Conservation (phyloP, 805 yeast genomes). For the Starmerella vitae region DNA sequence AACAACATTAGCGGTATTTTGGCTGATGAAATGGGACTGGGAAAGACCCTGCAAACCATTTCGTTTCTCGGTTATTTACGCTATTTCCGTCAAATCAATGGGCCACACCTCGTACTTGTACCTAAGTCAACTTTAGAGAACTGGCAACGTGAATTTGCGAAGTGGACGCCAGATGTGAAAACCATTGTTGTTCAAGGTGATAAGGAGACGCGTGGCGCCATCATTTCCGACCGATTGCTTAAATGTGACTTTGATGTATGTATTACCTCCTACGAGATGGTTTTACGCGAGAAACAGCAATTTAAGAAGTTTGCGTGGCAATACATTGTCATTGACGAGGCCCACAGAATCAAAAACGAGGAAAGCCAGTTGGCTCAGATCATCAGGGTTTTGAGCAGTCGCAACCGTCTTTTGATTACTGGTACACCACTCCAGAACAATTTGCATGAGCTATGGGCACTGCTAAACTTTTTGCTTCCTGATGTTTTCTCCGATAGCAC, state of each 20-base stretch:
- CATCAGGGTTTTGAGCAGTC: conserved; percentile 74
- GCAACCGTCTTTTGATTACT: conserved; percentile 72
- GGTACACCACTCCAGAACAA: conserved; percentile 96
- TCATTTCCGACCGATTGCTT: conserved; percentile 47
- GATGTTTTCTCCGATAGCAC: conserved; percentile 90
- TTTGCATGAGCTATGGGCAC: conserved; percentile 91
- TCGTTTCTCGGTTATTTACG: conserved; percentile 81
- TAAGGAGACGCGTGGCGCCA: conserved; percentile 58
- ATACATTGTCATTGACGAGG: conserved; percentile 87
- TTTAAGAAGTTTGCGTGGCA: conserved; percentile 83
- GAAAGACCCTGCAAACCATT: conserved; percentile 89
- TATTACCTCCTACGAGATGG: conserved; percentile 86
- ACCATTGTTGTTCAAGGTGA: conserved; percentile 78
- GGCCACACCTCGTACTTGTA: conserved; percentile 83
- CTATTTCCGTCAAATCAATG: conserved; percentile 61
- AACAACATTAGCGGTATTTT: conserved; percentile 81
- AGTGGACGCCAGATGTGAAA: conserved; percentile 92
- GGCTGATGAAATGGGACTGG: conserved; percentile 98
- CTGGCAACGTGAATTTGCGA: conserved; percentile 88
- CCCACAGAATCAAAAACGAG: conserved; percentile 92
- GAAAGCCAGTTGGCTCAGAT: conserved; percentile 85
- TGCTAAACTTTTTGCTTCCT: conserved; percentile 76
- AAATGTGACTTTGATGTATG: conserved; percentile 77
- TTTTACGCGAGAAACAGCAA: conserved; percentile 70
- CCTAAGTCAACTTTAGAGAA: conserved; percentile 94